Conservation (phyloP, 345 rosid species). For the Erodium maritimum region DNA sequence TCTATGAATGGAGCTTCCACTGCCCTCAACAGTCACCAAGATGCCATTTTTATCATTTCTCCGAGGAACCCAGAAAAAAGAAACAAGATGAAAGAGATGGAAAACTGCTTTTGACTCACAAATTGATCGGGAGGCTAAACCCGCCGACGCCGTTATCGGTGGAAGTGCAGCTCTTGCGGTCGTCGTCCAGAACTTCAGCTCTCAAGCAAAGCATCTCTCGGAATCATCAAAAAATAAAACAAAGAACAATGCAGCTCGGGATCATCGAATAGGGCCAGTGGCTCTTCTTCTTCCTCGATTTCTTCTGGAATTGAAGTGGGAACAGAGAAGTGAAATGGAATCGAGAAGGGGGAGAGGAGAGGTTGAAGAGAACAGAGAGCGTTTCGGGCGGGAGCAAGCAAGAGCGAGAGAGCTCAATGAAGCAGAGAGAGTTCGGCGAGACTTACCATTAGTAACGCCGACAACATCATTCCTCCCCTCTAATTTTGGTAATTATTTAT, state of each 20-base stretch:
- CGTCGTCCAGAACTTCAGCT: conserved; percentile 44
- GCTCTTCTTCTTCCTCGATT: neutral
- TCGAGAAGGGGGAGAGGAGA: neutral
- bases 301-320: neutral
- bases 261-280: neutral
- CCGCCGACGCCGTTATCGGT: conserved; percentile 10
- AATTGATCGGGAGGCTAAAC: conserved; percentile 39
- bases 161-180: conserved; percentile 11
- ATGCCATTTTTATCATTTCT: neutral
- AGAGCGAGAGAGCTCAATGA: too few species aligned
- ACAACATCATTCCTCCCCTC: too few species aligned
- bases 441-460: too few species aligned
- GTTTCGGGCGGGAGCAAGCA: too few species aligned
- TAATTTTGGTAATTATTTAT: too few species aligned
- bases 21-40: conserved; percentile 14
- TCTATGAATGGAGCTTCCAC: conserved; percentile 50
- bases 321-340: neutral
- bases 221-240: neutral
- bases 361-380: neutral
- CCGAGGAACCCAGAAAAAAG: neutral
- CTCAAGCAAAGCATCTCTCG: conserved; percentile 44
- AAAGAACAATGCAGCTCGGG: neutral
- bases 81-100: neutral
- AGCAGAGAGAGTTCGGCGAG: too few species aligned
- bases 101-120: conserved; percentile 16